Conservation (phyloP, 306 rosid species). For the Fragaria vesca region DNA sequence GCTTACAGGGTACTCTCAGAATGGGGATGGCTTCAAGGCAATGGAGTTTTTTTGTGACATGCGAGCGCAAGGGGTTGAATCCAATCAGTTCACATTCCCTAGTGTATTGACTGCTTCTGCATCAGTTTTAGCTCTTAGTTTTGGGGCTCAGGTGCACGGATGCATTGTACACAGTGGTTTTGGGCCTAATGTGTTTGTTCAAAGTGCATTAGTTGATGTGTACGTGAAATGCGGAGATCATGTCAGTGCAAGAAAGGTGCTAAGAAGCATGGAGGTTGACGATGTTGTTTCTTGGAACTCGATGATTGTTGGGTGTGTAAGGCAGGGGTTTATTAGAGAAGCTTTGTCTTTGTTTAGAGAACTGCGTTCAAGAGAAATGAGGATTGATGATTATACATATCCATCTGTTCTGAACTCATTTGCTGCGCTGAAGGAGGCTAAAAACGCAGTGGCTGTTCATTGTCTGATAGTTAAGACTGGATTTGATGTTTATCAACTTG, state of each 20-base stretch:
- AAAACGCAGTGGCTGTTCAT: constrained; percentile 50
- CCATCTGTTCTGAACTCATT: constrained; percentile 77
- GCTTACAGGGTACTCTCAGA: constrained; percentile 87
- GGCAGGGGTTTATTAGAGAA: constrained; percentile 47
- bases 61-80: constrained; percentile 50
- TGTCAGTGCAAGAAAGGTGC: no score
- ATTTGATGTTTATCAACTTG: constrained; percentile 60
- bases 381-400: constrained; percentile 70
- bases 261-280: no score
- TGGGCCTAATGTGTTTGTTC: constrained; percentile 4
- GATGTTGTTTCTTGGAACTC: no score
- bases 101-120: constrained; percentile 77
- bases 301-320: no score
- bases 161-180: constrained; percentile 65
- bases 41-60: constrained; percentile 53
- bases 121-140: constrained; percentile 44
- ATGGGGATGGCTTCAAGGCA: constrained; percentile 60
- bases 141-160: constrained; percentile 76
- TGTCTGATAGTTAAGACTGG: constrained; percentile 69
- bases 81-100: constrained; percentile 81
- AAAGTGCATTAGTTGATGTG: no score
- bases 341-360: constrained; percentile 60
- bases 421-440: constrained; percentile 36
- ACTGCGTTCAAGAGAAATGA: constrained; percentile 68
- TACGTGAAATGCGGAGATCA: no score